Conservation (phyloP, 106 monocot species). For the Acorus gramineus region DNA sequence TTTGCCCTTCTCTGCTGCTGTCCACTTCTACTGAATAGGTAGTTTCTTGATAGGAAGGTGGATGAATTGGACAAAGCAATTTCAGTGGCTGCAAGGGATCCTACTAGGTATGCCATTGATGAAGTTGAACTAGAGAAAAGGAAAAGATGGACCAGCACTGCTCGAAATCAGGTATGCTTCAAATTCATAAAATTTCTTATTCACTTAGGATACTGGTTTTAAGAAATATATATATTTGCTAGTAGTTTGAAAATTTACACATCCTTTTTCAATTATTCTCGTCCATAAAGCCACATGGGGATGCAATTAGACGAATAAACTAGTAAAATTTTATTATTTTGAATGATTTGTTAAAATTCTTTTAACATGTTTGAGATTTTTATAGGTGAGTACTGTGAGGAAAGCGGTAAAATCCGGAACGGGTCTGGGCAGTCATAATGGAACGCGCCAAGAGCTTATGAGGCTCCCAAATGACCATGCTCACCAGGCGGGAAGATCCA, state of each 20-base stretch:
- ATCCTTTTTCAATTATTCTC: too few species aligned
- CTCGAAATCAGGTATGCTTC: slow-evolving; percentile 55
- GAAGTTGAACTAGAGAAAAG: slow-evolving; percentile 73
- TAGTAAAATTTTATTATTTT: background rate
- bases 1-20: slow-evolving; percentile 1
- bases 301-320: background rate
- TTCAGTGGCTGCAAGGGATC: slow-evolving; percentile 77
- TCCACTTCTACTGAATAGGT: background rate
- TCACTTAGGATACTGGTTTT: too few species aligned
- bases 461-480: slow-evolving; percentile 28
- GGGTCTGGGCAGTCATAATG: slow-evolving; percentile 23
- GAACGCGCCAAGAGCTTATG: slow-evolving; percentile 41
- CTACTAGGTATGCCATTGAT: slow-evolving; percentile 75
- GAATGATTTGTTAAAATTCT: background rate
- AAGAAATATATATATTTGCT: too few species aligned
- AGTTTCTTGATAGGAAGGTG: slow-evolving; percentile 48
- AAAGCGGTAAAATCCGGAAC: slow-evolving; percentile 61
- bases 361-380: background rate
- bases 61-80: slow-evolving; percentile 87
- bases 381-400: slow-evolving; percentile 51
- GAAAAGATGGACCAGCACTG: slow-evolving; percentile 53
- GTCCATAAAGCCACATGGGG: too few species aligned
- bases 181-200: background rate
- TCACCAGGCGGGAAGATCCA: slow-evolving; percentile 31
- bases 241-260: too few species aligned